Conservation (phyloP, 257 asterid genomes). For the Solanum ossicruentum region DNA sequence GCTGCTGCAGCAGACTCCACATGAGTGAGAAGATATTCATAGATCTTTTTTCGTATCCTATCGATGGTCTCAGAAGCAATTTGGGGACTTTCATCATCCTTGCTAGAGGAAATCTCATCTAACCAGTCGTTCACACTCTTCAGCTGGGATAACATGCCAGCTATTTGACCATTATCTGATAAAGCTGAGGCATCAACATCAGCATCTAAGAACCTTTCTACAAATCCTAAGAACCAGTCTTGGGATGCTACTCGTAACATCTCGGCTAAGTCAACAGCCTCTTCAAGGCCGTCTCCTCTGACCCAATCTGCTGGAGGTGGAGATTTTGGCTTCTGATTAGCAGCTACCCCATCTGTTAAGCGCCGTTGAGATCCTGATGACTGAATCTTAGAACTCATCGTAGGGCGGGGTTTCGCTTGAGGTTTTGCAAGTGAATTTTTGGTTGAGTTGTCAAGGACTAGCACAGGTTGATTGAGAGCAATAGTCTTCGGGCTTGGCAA, state of each 20-base stretch:
- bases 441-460: conserved; percentile 59
- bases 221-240: conserved; percentile 90
- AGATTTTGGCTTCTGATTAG: conserved; percentile 29
- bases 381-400: conserved; percentile 31
- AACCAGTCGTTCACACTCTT: conserved; percentile 96
- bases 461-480: conserved; percentile 29
- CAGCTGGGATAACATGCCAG: conserved; percentile 86
- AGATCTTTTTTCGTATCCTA: conserved; percentile 87
- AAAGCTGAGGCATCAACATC: conserved; percentile 66
- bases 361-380: conserved; percentile 35
- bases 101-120: conserved; percentile 57
- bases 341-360: conserved; percentile 25
- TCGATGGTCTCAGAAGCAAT: conserved; percentile 56
- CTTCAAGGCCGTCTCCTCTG: conserved; percentile 76
- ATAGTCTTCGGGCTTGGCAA: conserved; percentile 25
- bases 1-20: conserved; percentile 98
- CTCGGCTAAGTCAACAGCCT: conserved; percentile 79
- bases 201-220: conserved; percentile 83
- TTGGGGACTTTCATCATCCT: conserved; percentile 50
- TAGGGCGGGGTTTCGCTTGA: conserved; percentile 32
- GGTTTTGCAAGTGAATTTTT: conserved; percentile 35
- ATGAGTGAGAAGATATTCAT: conserved; percentile 90
- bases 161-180: conserved; percentile 87
- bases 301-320: conserved; percentile 68
- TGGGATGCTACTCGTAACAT: conserved; percentile 58